phyloP scores from a whole-genome alignment of 208 protist genomes.

The Leptomonas pyrrhocoris region DNA sequence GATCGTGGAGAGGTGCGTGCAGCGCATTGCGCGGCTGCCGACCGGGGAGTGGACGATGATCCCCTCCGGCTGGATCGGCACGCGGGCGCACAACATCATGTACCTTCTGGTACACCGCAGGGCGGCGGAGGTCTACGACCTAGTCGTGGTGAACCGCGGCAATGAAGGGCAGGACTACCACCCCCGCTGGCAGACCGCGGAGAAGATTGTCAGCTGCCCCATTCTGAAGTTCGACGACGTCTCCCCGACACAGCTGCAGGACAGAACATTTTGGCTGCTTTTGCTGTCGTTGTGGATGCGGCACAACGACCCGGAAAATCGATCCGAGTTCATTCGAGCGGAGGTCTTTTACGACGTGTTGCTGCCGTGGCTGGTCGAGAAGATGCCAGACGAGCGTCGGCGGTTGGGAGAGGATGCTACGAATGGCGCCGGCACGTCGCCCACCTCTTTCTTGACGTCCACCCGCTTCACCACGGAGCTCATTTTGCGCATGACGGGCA shows the following conservation, averaged over 20 bases:
- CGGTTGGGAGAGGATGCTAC: neutral
- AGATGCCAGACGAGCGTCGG: slow-evolving; percentile 19
- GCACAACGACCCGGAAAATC: slow-evolving; percentile 52
- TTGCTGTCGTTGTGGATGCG: slow-evolving; percentile 76
- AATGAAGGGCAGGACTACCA: slow-evolving; percentile 65
- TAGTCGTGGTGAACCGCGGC: slow-evolving; percentile 72
- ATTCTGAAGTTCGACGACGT: slow-evolving; percentile 58
- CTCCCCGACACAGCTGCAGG: slow-evolving; percentile 35
- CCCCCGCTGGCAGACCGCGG: slow-evolving; percentile 58
- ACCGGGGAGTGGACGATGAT: slow-evolving; percentile 61
- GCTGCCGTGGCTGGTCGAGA: slow-evolving; percentile 78
- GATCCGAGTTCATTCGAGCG: slow-evolving; percentile 76
- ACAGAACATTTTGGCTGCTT: slow-evolving; percentile 74
- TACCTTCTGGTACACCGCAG: slow-evolving; percentile 57
- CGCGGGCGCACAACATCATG: slow-evolving; percentile 36
- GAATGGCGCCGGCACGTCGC: neutral
- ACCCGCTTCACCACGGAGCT: slow-evolving; percentile 51
- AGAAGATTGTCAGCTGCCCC: slow-evolving; percentile 58
- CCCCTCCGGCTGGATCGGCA: slow-evolving; percentile 56
- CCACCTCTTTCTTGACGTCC: neutral
- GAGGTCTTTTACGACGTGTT: slow-evolving; percentile 89
- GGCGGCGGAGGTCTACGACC: slow-evolving; percentile 24
- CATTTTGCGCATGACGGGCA: slow-evolving; percentile 23
- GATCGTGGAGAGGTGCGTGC: slow-evolving; percentile 34
- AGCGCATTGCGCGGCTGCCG: slow-evolving; percentile 33